Percentiles rank a stretch among this genome's conserved stretches.
phyloP scores from a whole-genome alignment of 2,329 filamentous ascomycete genomes.

The Cordyceps javanica region DNA sequence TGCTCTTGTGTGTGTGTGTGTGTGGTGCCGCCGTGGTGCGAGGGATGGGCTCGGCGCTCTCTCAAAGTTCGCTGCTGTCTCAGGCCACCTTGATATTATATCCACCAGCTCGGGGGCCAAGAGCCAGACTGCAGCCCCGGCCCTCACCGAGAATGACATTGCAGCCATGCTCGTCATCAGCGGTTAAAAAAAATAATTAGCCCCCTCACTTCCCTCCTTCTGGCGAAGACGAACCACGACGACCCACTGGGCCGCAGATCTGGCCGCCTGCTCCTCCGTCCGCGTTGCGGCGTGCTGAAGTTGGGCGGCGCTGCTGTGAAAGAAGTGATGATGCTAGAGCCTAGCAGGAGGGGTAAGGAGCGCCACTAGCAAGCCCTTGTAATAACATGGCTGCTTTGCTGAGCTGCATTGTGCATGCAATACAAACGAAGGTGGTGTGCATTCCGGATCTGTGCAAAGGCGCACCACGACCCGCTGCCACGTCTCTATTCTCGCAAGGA shows the following conservation, averaged over 20 bases:
- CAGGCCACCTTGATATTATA: slow-evolving; percentile 14
- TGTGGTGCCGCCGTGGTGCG: not conserved
- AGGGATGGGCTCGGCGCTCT: slow-evolving; percentile 4
- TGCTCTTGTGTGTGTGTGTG: slow-evolving; percentile 7
- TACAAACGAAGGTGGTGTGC: slow-evolving; percentile 11
- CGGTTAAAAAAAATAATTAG: slow-evolving; percentile 5
- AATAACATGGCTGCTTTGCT: slow-evolving; percentile 22
- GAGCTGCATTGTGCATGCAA: slow-evolving; percentile 16
- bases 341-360: not conserved
- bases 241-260: slow-evolving; percentile 37
- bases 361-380: slow-evolving; percentile 18
- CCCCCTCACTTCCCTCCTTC: slow-evolving; percentile 2
- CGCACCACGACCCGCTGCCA: slow-evolving; percentile 12
- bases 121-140: slow-evolving; percentile 28
- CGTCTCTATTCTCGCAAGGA: slow-evolving; percentile 1
- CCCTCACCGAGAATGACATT: slow-evolving; percentile 28
- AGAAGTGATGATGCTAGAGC: not conserved
- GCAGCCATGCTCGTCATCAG: slow-evolving; percentile 8
- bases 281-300: not conserved
- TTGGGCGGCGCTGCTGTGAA: slow-evolving; percentile 9
- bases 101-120: slow-evolving; percentile 11
- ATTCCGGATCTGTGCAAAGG: slow-evolving; percentile 11
- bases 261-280: slow-evolving; percentile 22
- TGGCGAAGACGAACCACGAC: slow-evolving; percentile 30
- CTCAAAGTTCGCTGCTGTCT: slow-evolving; percentile 10